Conservation (phyloP, 768 basidiomycete species). For the Tubosaeta sp. region DNA sequence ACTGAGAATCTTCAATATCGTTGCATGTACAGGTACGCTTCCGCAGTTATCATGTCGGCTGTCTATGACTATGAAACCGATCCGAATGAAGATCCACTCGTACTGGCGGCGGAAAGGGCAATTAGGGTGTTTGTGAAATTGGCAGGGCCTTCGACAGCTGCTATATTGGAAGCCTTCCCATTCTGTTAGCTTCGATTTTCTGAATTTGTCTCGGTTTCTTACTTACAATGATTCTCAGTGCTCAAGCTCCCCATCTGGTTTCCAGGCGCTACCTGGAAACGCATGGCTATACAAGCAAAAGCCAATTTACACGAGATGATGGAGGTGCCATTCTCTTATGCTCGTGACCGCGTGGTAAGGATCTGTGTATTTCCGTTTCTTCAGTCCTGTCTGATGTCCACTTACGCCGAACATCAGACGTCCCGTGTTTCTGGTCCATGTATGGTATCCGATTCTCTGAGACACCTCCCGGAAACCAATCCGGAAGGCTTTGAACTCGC, state of each 20-base stretch:
- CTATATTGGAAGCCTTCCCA: constrained; percentile 29
- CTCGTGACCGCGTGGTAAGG: constrained; percentile 23
- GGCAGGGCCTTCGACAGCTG: constrained; percentile 23
- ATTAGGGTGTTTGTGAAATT: constrained; percentile 24
- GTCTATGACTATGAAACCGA: constrained; percentile 32
- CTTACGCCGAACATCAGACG: constrained; percentile 7
- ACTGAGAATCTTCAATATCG: background rate
- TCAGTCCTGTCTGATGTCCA: background rate
- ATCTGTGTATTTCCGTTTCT: background rate
- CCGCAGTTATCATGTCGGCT: constrained; percentile 29
- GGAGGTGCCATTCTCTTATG: constrained; percentile 28
- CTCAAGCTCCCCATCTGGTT: constrained; percentile 32
- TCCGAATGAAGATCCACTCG: constrained; percentile 25
- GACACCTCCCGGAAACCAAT: constrained; percentile 12
- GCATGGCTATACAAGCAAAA: constrained; percentile 28
- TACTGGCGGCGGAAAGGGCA: constrained; percentile 28
- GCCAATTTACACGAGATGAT: constrained; percentile 27
- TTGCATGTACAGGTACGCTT: constrained; percentile 25
- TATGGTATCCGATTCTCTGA: constrained; percentile 30
- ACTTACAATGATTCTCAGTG: constrained; percentile 21
- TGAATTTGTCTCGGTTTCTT: background rate
- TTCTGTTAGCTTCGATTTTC: constrained; percentile 24
- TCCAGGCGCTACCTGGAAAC: constrained; percentile 32
- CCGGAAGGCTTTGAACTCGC: constrained; percentile 25
- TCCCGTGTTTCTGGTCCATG: constrained; percentile 22